Percentiles rank a stretch among this genome's conserved stretches.
These are phyloP conservation scores for Microglena sp. DNA, from an alignment of 139 green algal species.

Conservation along the genomic window DNA sequence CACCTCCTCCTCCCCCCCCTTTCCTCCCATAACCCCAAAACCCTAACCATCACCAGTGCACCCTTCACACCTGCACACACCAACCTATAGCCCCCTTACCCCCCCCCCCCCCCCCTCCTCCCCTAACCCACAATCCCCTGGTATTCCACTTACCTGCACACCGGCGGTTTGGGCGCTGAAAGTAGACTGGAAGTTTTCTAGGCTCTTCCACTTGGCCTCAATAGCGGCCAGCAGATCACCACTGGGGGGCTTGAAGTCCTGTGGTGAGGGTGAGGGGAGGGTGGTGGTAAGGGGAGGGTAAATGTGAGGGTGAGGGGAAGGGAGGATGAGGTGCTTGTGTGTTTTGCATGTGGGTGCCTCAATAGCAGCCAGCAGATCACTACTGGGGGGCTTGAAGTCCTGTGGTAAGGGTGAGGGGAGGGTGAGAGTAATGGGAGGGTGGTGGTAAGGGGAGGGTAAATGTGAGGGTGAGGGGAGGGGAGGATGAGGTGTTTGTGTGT, in stretches of 20 bases:
- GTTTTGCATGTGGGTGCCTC: conserved; percentile 29
- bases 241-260: conserved; percentile 68
- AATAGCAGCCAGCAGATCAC: conserved; percentile 64
- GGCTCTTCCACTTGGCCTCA: conserved; percentile 75
- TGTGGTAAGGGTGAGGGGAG: conserved; percentile 18
- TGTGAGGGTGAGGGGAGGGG: background rate
- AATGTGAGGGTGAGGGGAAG: background rate
- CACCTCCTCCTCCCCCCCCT: too few species aligned
- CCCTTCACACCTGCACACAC: background rate
- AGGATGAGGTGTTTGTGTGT: background rate
- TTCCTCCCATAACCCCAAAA: too few species aligned
- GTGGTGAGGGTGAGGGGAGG: conserved; percentile 1
- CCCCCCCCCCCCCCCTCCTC: background rate
- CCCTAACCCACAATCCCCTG: background rate
- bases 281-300: background rate
- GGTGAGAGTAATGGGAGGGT: background rate
- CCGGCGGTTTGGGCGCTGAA: conserved; percentile 72
- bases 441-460: background rate
- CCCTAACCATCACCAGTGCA: too few species aligned
- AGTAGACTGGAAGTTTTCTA: conserved; percentile 67
- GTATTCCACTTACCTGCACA: conserved; percentile 56
- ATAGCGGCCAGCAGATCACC: conserved; percentile 70
- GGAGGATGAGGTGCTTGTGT: background rate
- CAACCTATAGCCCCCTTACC: background rate
- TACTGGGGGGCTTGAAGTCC: conserved; percentile 64